A percentile compares a stretch with the other conserved stretches of the same genome.
Conservation (phyloP, 345 rosid species). For the Acer saccharum region DNA sequence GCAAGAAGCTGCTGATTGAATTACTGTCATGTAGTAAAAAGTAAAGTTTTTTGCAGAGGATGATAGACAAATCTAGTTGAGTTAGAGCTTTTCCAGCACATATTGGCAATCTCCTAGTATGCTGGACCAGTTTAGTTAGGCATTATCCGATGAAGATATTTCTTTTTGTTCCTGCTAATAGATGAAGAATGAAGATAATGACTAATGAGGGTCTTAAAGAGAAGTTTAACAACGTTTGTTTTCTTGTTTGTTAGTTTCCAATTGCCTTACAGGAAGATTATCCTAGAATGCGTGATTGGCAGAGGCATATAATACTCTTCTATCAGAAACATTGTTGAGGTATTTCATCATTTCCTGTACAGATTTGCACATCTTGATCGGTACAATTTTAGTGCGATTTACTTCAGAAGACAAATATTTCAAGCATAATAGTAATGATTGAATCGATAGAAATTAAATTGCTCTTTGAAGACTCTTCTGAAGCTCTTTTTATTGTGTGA, state of each 20-base stretch:
- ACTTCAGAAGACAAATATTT: not conserved
- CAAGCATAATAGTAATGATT: no score
- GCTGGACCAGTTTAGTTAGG: not conserved
- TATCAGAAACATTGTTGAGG: not conserved
- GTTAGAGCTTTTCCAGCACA: not conserved
- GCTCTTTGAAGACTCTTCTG: not conserved
- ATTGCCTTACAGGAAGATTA: not conserved
- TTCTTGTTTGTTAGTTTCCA: not conserved
- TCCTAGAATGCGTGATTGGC: not conserved
- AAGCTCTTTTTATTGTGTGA: not conserved
- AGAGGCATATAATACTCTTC: not conserved
- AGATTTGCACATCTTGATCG: not conserved
- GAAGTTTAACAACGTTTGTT: not conserved
- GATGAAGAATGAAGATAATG: not conserved
- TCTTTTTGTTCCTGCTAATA: not conserved
- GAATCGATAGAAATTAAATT: not conserved
- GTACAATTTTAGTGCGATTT: not conserved
- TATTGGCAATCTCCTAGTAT: not conserved
- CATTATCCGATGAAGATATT: constrained; percentile 1
- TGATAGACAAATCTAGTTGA: constrained; percentile 6
- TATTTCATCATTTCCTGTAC: constrained; percentile 12
- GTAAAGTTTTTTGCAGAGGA: not conserved
- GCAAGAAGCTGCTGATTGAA: constrained; percentile 11
- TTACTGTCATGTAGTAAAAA: not conserved
- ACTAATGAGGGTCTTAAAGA: not conserved